phyloP scores from a whole-genome alignment of 441 rosid species.

The Breynia disticha region DNA sequence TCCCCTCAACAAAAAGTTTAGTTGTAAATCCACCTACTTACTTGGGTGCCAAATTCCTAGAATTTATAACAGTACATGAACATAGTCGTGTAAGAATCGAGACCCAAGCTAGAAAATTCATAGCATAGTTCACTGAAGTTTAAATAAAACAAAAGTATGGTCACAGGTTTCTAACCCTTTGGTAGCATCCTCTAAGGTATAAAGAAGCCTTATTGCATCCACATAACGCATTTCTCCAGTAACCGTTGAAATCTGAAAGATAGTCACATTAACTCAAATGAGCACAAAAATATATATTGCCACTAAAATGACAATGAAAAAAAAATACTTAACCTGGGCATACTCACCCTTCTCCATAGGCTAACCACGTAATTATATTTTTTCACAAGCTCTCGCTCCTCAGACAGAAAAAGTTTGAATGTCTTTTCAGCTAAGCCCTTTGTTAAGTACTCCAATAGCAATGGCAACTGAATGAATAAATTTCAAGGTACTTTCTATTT shows the following conservation, averaged over 20 bases:
- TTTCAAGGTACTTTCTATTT: too few relatives aligned
- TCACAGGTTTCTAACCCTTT: slow-evolving; percentile 36
- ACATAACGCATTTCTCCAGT: slow-evolving; percentile 70
- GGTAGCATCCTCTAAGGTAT: slow-evolving; percentile 74
- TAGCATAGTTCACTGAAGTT: not conserved
- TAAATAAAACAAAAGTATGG: slow-evolving; percentile 3
- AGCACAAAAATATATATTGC: not conserved
- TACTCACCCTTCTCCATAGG: slow-evolving; percentile 90
- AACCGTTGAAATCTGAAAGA: slow-evolving; percentile 56
- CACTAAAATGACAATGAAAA: not conserved
- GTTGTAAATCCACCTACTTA: too few relatives aligned
- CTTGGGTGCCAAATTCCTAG: not conserved
- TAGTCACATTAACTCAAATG: too few relatives aligned
- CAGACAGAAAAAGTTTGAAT: slow-evolving; percentile 51
- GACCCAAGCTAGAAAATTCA: not conserved
- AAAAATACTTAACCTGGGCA: not conserved
- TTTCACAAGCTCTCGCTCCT: slow-evolving; percentile 69
- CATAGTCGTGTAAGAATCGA: not conserved
- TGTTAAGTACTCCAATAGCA: slow-evolving; percentile 40
- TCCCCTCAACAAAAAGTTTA: too few relatives aligned
- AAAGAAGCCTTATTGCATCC: slow-evolving; percentile 72
- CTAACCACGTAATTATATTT: slow-evolving; percentile 81
- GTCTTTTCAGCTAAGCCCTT: slow-evolving; percentile 63
- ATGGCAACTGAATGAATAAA: not conserved
- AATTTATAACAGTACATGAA: not conserved